These are phyloP conservation scores for Tetracladium setigerum DNA, from an alignment of 495 filamentous ascomycete species.

Conservation along the genomic window DNA sequence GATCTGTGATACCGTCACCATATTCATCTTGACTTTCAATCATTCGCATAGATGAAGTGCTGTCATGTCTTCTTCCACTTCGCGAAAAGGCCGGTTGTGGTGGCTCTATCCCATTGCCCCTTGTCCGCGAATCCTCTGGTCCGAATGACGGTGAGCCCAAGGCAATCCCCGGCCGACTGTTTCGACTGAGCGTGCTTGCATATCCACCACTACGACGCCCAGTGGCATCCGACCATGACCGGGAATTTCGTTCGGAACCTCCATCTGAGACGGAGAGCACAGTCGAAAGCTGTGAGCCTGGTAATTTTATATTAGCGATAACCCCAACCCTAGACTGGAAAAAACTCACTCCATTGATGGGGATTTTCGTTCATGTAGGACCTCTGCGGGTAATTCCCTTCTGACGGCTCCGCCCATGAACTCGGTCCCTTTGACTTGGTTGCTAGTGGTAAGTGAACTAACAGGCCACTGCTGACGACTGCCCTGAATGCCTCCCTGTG, in stretches of 20 bases:
- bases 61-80: conserved; percentile 24
- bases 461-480: conserved; percentile 22
- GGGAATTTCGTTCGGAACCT: conserved; percentile 38
- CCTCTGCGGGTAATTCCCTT: conserved; percentile 18
- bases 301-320: no score
- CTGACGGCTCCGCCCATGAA: conserved; percentile 21
- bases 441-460: conserved; percentile 16
- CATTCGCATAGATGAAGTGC: conserved; percentile 16
- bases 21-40: conserved; percentile 45
- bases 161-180: conserved; percentile 43
- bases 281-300: conserved; percentile 57
- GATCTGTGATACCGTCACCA: conserved; percentile 45
- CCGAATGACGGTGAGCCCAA: conserved; percentile 38
- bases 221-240: conserved; percentile 30
- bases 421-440: conserved; percentile 6
- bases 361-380: conserved; percentile 30
- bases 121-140: conserved; percentile 21
- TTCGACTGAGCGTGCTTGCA: conserved; percentile 30
- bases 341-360: conserved; percentile 49
- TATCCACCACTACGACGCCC: conserved; percentile 22
- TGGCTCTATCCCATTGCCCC: conserved; percentile 30
- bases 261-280: conserved; percentile 55
- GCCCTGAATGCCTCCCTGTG: conserved; percentile 32
- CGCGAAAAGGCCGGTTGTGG: conserved; percentile 30
- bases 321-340: no score